Percentiles rank a stretch among this genome's conserved stretches.
These are phyloP conservation scores for Rhypophila decipiens DNA, from an alignment of 495 filamentous ascomycete genomes.

Conservation along the genomic window DNA sequence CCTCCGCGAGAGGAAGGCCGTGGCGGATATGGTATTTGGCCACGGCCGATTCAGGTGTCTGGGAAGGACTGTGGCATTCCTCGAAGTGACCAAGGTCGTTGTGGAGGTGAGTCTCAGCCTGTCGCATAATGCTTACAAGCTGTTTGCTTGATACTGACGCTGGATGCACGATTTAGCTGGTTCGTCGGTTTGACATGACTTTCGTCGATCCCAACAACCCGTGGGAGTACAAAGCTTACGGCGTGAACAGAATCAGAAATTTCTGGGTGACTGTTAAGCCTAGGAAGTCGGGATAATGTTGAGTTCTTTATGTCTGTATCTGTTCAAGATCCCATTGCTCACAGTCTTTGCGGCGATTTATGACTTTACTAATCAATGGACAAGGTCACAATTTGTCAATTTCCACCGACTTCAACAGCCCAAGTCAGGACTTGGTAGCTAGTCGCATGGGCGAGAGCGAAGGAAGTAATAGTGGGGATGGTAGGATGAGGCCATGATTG, in stretches of 20 bases:
- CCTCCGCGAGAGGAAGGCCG: slow-evolving; percentile 41
- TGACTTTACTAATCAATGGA: too few species aligned
- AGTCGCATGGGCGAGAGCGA: too few species aligned
- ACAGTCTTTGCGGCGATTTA: too few species aligned
- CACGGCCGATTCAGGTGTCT: slow-evolving; percentile 49
- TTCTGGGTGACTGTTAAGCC: not conserved
- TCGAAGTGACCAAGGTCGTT: slow-evolving; percentile 47
- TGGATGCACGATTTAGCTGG: not conserved
- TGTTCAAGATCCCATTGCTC: too few species aligned
- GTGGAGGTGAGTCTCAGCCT: slow-evolving; percentile 36
- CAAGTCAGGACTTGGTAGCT: too few species aligned
- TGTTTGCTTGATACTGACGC: not conserved
- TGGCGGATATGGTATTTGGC: slow-evolving; percentile 47
- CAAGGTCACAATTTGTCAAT: too few species aligned
- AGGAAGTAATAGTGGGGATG: too few species aligned
- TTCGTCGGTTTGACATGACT: not conserved
- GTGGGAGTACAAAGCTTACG: not conserved
- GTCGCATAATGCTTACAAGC: not conserved
- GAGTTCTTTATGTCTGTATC: too few species aligned
- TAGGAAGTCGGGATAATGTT: too few species aligned
- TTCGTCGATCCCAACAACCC: not conserved
- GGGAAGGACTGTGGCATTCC: slow-evolving; percentile 49
- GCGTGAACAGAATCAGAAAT: not conserved
- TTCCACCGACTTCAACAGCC: too few species aligned
- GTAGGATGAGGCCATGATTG: too few species aligned